Base-by-base conservation (phyloP, 768 basidiomycete species). In the Termitomyces sp. region DNA sequence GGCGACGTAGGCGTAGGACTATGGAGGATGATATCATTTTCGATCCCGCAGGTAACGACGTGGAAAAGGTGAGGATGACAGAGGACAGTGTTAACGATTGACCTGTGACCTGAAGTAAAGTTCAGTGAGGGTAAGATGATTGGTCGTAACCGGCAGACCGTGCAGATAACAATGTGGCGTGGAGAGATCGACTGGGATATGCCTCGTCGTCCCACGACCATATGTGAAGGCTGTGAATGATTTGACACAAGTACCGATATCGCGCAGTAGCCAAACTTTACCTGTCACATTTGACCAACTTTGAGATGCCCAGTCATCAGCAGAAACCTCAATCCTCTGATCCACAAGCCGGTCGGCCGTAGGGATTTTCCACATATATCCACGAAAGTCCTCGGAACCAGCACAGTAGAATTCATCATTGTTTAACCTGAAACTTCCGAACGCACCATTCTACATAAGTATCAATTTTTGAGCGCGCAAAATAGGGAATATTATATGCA, bases 381-480 rank as follows among this genome's bases (percentile, higher is more conserved):
- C 82, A 38, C 84, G 77, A 66, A 92, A 93, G 68, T 93, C 89
- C 66, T 94, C 92, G 12, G 89, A 92, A 16, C 92, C 92, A n/a
- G 81, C 80, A 36, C 79, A 79, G 65, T 86, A 93, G 63, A 86
- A 82, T 32, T 76, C 68, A 55, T 88, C 87, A 24, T 63, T 70
- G 48, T 79, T 74, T 30, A 79, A 64, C 4, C 79, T 80, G 1
- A 79, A 77, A 2, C 83, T 81, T 38, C 91, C 88, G 61, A 94
- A 92, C 6, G 83, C 81, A 3, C 89, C 90, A 59, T 91, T 87
- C 88, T 92, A 57, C 2, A 30, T 60, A 12, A 24, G 30, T 45
- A 44, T 48, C 42, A 53, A 51, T 45, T 14, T n/a, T n/a, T 57
- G n/a, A 9, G 51, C n/a, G 24, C 30, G 30, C 54, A 44, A 51